Conservation (phyloP, 192 early-diverging fungal genomes). For the Phlyctochytrium planicorne region DNA sequence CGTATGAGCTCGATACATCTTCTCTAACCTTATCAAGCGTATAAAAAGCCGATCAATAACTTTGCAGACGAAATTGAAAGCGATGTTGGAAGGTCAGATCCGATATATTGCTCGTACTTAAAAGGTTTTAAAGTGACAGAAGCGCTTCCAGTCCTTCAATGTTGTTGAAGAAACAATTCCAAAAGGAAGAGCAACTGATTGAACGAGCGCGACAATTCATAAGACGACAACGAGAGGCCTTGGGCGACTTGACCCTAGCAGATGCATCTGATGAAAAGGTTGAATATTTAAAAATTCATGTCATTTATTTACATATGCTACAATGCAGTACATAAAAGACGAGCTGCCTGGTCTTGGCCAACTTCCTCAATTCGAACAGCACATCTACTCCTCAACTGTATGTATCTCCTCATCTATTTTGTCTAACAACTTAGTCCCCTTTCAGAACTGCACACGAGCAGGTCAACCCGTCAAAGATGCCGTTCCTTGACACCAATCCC, state of each 20-base stretch:
- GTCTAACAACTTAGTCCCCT: too few relatives aligned
- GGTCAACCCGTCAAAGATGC: too few relatives aligned
- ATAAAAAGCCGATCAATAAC: background rate
- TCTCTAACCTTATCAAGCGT: background rate
- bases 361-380: background rate
- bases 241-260: too few relatives aligned
- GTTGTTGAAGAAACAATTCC: background rate
- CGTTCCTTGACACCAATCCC: too few relatives aligned
- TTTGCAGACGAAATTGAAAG: background rate
- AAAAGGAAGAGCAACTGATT: background rate
- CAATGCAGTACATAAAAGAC: background rate
- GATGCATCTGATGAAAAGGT: background rate
- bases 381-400: background rate
- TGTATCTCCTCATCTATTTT: background rate
- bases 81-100: background rate
- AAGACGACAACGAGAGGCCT: background rate
- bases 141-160: background rate
- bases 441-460: too few relatives aligned
- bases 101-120: background rate
- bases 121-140: background rate
- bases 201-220: background rate
- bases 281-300: background rate
- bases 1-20: background rate
- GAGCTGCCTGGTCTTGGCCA: background rate
- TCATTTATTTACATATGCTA: too few relatives aligned